Evolutionary conservation across 129 eudicot genomes (phyloP).

Genomic region (Helianthus annuus): HanXRQr2.0-SUNRISE NC_035444.2:10001185-10001684

Average conservation of each 20-base stretch:
- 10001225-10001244: constrained; percentile 97
- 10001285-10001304: constrained; percentile 98
- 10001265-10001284: constrained; percentile 97
- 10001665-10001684: constrained; percentile 87
- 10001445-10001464: constrained; percentile 96
- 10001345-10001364: constrained; percentile 99
- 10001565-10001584: constrained; percentile 90
- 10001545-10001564: constrained; percentile 93
- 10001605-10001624: constrained; percentile 99
- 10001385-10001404: constrained; percentile 97
- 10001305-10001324: constrained; percentile 92
- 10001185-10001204: constrained; percentile 97
- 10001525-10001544: constrained; percentile 97
- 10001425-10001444: constrained; percentile 94
- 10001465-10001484: constrained; percentile 93
- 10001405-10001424: constrained; percentile 99
- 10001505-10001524: constrained; percentile 85
- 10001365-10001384: constrained; percentile 99
- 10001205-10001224: constrained; percentile 99
- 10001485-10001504: constrained; percentile 99
- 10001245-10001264: constrained; percentile 99
- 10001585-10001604: constrained; percentile 95
- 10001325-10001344: constrained; percentile 99
- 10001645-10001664: constrained; percentile 95
- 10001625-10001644: constrained; percentile 97